Evolutionary conservation across 345 rosid genomes (phyloP).

Genomic region (Lagerstroemia speciosa): DNA sequence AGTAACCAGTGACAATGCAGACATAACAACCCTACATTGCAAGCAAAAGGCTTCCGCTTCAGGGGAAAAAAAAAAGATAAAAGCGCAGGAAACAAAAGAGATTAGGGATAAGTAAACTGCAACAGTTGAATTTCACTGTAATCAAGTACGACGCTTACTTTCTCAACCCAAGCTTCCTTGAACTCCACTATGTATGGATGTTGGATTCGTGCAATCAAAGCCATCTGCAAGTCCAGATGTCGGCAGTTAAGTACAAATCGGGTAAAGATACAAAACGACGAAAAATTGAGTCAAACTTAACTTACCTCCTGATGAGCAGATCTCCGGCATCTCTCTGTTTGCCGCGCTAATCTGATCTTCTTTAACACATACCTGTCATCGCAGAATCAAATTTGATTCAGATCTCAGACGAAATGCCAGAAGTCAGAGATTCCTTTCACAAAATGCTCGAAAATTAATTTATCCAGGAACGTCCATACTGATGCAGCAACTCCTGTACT

Average conservation of each 20-base stretch:
- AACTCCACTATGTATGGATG: conserved; percentile 94
- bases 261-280: background rate
- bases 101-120: background rate
- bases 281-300: background rate
- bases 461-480: background rate
- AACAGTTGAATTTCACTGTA: background rate
- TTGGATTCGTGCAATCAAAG: conserved; percentile 77
- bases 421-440: background rate
- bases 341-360: conserved; percentile 96
- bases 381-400: background rate
- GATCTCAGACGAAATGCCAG: conserved; percentile 8
- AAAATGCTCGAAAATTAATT: background rate
- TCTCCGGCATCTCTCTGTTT: conserved; percentile 92
- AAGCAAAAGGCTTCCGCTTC: conserved; percentile 8
- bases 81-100: background rate
- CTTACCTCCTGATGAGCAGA: conserved; percentile 93
- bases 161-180: conserved; percentile 99
- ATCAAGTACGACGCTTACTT: conserved; percentile 35
- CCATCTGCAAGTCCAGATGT: conserved; percentile 53
- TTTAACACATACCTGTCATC: conserved; percentile 75
- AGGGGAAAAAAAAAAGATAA: conserved; percentile 13
- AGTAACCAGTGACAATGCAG: conserved; percentile 96
- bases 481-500: background rate
- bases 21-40: conserved; percentile 86
- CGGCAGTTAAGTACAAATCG: background rate